Evolutionary conservation across 768 basidiomycete species (phyloP).

Genomic region (Hypholoma sublateritium): DNA sequence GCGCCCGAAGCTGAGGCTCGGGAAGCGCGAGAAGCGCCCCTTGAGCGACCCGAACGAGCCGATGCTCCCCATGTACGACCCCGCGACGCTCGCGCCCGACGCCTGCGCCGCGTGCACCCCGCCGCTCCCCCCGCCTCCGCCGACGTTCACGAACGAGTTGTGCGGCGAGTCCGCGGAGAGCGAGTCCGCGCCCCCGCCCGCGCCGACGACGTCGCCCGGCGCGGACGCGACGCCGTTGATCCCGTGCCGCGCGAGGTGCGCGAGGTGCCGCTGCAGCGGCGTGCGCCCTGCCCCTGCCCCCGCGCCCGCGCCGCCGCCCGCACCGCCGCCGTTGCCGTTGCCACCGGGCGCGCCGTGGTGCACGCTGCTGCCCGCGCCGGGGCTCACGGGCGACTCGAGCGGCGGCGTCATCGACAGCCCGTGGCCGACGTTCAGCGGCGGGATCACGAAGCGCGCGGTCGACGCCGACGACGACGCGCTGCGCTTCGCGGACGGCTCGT

Average conservation of each 20-base stretch:
- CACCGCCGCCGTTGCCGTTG: neutral
- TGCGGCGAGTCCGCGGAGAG: conserved; percentile 68
- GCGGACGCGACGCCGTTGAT: conserved; percentile 81
- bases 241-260: conserved; percentile 79
- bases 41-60: conserved; percentile 62
- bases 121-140: conserved; percentile 13
- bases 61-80: conserved; percentile 63
- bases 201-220: conserved; percentile 58
- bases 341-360: conserved; percentile 21
- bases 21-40: conserved; percentile 75
- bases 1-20: conserved; percentile 70
- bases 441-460: conserved; percentile 45
- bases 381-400: conserved; percentile 32
- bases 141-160: conserved; percentile 75
- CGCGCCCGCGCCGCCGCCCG: conserved; percentile 40
- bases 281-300: conserved; percentile 52
- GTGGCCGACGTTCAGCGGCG: conserved; percentile 53
- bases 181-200: conserved; percentile 41
- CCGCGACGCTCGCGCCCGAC: conserved; percentile 59
- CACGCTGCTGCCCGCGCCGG: conserved; percentile 31
- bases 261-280: conserved; percentile 76
- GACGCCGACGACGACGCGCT: conserved; percentile 47
- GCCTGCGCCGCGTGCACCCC: conserved; percentile 41
- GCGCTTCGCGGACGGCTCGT: conserved; percentile 48
- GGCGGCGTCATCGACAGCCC: conserved; percentile 45